Evolutionary conservation across 345 rosid species (phyloP), one percentile per base, ranked within the genome.

Genomic region (Dovyalis caffra): DNA sequence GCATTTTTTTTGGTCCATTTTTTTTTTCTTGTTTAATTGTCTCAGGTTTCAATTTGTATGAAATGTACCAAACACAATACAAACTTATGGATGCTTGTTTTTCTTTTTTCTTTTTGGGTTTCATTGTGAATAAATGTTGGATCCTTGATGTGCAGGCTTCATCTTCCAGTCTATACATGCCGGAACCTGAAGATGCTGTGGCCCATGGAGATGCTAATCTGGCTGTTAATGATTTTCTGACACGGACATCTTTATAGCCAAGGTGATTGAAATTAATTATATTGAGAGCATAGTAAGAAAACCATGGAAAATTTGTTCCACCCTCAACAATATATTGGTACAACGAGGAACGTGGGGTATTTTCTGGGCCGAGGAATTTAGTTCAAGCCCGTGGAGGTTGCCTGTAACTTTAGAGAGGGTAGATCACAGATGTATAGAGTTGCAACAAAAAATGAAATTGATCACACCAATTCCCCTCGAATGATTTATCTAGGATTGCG

Each of bases 141-240:
- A 51, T 73, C n/a, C 43, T 25, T 62, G 33, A 62, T 34, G 14
- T 81, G 78, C 93, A 95, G 97, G 97, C 88, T 58, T 90, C 98
- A 11, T 80, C 97, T 31, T 85, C 93, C 68, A 88, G 84, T 67
- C 90, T 95, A 28, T 91, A 70, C 85, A 87, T 93, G 87, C 99
- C 98, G 29, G 99, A 93, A 64, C 97, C 98, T 10, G 99, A 92
- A 79, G 99, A 90, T 76, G 97, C 98, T 0, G 98, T 95, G 26
- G 83, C 97, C 63, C 99, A 95, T 61, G 99, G 99, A 70, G 99
- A 95, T 74, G 79, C 89, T 40, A 87, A 72, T 81, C 94, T 95
- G 38, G 99, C 95, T 45, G 98, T 95, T 61, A 88, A 93, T 58
- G 98, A 93, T 83, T 95, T 93, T 81, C 76, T 95, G 63, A 83